Percentiles rank a stretch among this genome's conserved stretches.
These are phyloP conservation scores for Verbena officinalis DNA, from an alignment of 257 asterid genomes.

Conservation along the genomic window DNA sequence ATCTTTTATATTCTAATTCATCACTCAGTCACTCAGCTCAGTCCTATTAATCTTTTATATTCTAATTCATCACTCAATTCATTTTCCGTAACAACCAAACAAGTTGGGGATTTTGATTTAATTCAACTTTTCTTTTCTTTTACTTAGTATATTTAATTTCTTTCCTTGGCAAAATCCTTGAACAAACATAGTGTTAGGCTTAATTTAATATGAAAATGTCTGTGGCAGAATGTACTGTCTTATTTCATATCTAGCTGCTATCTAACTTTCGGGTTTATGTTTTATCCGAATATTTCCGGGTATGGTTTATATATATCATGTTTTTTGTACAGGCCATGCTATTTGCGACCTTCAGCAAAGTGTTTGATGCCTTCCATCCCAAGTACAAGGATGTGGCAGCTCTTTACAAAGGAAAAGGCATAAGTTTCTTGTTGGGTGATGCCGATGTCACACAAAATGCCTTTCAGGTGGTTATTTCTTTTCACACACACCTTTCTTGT, in stretches of 20 bases:
- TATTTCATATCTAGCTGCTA: not conserved
- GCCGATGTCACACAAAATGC: conserved; percentile 55
- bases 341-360: conserved; percentile 65
- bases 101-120: no score
- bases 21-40: no score
- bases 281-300: not conserved
- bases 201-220: not conserved
- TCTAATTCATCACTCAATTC: no score
- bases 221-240: not conserved
- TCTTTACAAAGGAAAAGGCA: conserved; percentile 61
- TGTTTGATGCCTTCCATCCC: conserved; percentile 53
- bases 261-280: not conserved
- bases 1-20: no score
- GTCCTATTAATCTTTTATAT: no score
- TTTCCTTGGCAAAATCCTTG: no score
- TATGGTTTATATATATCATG: no score
- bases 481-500: not conserved
- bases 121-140: no score
- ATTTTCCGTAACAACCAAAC: no score
- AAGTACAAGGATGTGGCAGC: conserved; percentile 67
- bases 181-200: no score
- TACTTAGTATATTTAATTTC: no score
- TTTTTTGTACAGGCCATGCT: conserved; percentile 76
- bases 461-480: conserved; percentile 52
- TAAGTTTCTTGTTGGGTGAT: conserved; percentile 78